Evolutionary conservation across 305 asterid species (phyloP).

Genomic region (Fraxinus albicans): DNA sequence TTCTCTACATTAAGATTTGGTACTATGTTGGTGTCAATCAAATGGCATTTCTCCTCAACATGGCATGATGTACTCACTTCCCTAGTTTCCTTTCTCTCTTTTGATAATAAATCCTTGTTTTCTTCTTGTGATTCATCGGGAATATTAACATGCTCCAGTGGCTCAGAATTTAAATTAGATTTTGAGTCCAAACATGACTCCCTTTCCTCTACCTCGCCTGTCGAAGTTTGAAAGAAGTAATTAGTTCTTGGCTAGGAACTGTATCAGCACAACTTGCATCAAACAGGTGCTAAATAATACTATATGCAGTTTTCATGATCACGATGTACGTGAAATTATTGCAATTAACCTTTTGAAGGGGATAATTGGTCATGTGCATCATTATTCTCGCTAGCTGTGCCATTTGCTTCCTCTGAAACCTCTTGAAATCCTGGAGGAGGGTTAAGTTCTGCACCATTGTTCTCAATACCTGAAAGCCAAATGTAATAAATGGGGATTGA

Average conservation of each 20-base stretch:
- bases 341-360: constrained; percentile 33
- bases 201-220: constrained; percentile 31
- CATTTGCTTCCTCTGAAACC: constrained; percentile 18
- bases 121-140: constrained; percentile 33
- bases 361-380: constrained; percentile 28
- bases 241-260: background rate
- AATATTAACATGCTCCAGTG: constrained; percentile 21
- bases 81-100: constrained; percentile 16
- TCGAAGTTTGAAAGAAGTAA: constrained; percentile 1
- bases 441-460: constrained; percentile 13
- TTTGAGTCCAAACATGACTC: background rate
- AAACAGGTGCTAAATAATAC: background rate
- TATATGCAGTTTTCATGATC: background rate
- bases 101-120: background rate
- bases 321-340: background rate
- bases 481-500: background rate
- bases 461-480: constrained; percentile 11
- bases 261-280: background rate
- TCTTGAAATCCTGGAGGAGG: constrained; percentile 4
- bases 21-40: background rate
- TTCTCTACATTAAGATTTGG: background rate
- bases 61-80: background rate
- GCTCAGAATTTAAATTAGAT: background rate
- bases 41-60: constrained; percentile 5
- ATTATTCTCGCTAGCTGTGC: background rate